Base-by-base conservation (phyloP, 2,329 filamentous ascomycete genomes). In the Dothistroma septosporum region DNA sequence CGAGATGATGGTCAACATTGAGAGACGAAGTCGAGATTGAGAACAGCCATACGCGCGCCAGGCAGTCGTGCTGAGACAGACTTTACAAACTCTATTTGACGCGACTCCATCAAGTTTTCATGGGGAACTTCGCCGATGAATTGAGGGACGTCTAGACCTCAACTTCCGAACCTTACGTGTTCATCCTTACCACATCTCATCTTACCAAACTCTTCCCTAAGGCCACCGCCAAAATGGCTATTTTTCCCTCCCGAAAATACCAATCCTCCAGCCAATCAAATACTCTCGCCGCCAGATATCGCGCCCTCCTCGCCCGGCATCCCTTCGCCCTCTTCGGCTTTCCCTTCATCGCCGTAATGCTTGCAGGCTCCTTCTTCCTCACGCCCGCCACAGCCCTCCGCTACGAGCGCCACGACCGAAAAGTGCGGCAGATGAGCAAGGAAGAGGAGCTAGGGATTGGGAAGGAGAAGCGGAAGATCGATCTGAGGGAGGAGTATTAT, bases 271-370 rank as follows among this genome's bases (percentile, higher is more conserved):
- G 85, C 61, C 84, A 91, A 64, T 78, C 84, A 64, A 86, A 86
- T 76, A 85, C 83, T 11, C 78, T 96, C 68, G 90, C 89, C 55
- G 84, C 87, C 60, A 82, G 82, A 64, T 99, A 99, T 79, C 90
- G 94, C 60, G 79, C 83, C 33, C 76, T 85, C 61, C 85, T 99
- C 68, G 82, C 85, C 61, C 87, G 83, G 71, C 91, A 90, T 70
- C 95, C 94, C 0, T 99, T 99, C 75, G 79, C 92, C 31, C 85
- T 96, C 64, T 99, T 99, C 74, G 95, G 95, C 1, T 82, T 99
- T 4, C 95, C 94, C 0, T 99, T 99, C 76, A 84, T 99, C 67
- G 79, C 85, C 59, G 87, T 96, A 61, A 96, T 99, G 72, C 85
- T 99, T 28, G 91, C 88, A 1, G 93, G 92, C 0, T 96, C 91